Conservation (phyloP, 192 early-diverging fungal species). For the Entomortierella beljakovae region DNA sequence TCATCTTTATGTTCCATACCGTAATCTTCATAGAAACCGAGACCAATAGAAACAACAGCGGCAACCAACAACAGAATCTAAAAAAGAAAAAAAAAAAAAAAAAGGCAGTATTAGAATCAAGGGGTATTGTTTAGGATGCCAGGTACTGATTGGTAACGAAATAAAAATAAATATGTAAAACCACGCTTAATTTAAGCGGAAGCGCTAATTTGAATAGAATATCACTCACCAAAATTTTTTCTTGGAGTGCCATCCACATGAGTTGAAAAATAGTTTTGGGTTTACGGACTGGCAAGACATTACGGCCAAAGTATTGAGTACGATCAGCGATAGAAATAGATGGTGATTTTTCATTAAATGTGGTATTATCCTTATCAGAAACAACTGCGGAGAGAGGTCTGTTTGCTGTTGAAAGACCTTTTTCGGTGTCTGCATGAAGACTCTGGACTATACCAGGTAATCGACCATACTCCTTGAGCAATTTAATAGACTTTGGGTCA, state of each 20-base stretch:
- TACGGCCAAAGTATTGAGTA: constrained; percentile 69
- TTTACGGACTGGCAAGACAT: constrained; percentile 75
- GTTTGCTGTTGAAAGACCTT: constrained; percentile 56
- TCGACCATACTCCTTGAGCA: constrained; percentile 58
- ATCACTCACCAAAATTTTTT: constrained; percentile 74
- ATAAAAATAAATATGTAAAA: too few relatives aligned
- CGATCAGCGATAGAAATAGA: constrained; percentile 58
- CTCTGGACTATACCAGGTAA: constrained; percentile 57
- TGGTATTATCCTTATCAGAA: background rate
- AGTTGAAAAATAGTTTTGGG: constrained; percentile 75
- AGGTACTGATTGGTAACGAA: too few relatives aligned
- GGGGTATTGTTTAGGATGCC: background rate
- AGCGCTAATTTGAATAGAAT: too few relatives aligned
- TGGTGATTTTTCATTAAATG: background rate
- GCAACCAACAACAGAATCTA: constrained; percentile 81
- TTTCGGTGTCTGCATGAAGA: constrained; percentile 56
- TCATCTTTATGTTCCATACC: constrained; percentile 52
- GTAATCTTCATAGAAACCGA: constrained; percentile 85
- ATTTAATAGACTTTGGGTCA: constrained; percentile 65
- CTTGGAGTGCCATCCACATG: constrained; percentile 84
- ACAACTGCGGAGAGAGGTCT: constrained; percentile 42
- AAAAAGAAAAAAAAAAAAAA: background rate
- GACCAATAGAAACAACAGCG: constrained; percentile 77
- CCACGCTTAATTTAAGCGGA: too few relatives aligned
- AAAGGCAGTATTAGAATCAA: background rate